A percentile compares a stretch with the other conserved stretches of the same genome.
Evolutionary conservation across 2,329 filamentous ascomycete genomes (phyloP).

Genomic region (Botrytis sinoallii): DNA sequence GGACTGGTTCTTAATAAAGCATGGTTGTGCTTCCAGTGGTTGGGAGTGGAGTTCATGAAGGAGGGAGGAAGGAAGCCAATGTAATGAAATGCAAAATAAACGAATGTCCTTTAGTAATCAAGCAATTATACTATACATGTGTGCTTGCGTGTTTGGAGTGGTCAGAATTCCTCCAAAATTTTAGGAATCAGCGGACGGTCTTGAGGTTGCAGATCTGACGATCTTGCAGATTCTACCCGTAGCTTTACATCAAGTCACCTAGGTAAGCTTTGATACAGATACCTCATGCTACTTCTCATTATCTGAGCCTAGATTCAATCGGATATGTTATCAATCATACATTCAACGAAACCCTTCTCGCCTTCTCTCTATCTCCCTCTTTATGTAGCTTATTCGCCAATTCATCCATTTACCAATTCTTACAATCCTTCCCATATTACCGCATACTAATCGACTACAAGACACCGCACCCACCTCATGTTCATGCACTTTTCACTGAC

Average conservation of each 20-base stretch:
- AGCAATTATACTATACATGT: not conserved
- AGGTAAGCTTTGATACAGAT: not conserved
- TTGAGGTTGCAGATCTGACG: not conserved
- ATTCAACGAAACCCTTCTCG: not conserved
- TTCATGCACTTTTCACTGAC: conserved; percentile 1
- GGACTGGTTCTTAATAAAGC: not conserved
- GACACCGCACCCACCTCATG: conserved; percentile 6
- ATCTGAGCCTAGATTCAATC: not conserved
- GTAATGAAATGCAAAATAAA: not conserved
- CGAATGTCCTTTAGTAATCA: not conserved
- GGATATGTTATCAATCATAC: not conserved
- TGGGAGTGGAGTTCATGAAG: not conserved
- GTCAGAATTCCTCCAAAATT: no score
- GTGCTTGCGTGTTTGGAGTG: not conserved
- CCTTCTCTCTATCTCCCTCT: not conserved
- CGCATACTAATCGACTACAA: not conserved
- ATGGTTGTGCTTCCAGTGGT: not conserved
- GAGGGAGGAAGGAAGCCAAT: not conserved
- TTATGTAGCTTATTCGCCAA: not conserved
- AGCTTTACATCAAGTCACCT: not conserved
- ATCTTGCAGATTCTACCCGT: not conserved
- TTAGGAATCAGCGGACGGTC: not conserved
- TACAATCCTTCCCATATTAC: not conserved
- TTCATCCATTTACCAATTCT: not conserved
- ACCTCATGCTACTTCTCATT: not conserved